Conservation (phyloP, 805 yeast genomes). For the Debaryomyces maramus region DNA sequence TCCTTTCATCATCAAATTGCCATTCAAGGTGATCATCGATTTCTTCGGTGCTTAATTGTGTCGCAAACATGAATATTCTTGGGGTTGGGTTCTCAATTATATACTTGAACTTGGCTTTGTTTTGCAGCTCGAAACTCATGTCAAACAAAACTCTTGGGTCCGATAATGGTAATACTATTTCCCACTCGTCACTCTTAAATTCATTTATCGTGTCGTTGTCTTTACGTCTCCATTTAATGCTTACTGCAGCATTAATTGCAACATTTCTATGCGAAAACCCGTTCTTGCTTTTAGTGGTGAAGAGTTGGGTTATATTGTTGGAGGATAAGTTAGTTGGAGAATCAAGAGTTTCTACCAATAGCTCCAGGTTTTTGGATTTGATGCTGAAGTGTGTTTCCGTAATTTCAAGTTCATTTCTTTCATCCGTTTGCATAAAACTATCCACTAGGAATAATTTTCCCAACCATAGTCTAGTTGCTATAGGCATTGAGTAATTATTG, state of each 20-base stretch:
- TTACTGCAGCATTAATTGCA: constrained; percentile 22
- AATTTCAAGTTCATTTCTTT: constrained; percentile 17
- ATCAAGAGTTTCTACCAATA: constrained; percentile 18
- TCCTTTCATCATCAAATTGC: constrained; percentile 23
- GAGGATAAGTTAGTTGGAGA: background rate
- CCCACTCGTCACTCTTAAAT: constrained; percentile 44
- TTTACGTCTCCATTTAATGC: constrained; percentile 35
- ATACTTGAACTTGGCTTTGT: constrained; percentile 40
- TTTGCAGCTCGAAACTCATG: constrained; percentile 18
- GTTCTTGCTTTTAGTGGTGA: constrained; percentile 38
- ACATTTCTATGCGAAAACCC: constrained; percentile 42
- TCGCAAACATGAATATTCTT: constrained; percentile 61
- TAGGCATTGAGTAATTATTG: constrained; percentile 26
- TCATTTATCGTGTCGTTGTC: constrained; percentile 20
- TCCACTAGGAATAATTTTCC: constrained; percentile 15
- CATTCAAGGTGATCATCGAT: constrained; percentile 22
- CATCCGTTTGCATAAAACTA: constrained; percentile 3
- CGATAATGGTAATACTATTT: constrained; percentile 56
- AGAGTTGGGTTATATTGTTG: constrained; percentile 16
- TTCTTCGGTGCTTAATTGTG: constrained; percentile 37
- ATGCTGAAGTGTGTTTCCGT: constrained; percentile 17
- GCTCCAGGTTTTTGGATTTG: constrained; percentile 27
- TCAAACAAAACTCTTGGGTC: constrained; percentile 67
- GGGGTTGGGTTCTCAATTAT: constrained; percentile 75
- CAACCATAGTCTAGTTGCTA: constrained; percentile 32